Percentiles rank a stretch among this genome's conserved stretches.
Conservation (phyloP, 495 filamentous ascomycete species). For the Aspergillus bertholletiae region DNA sequence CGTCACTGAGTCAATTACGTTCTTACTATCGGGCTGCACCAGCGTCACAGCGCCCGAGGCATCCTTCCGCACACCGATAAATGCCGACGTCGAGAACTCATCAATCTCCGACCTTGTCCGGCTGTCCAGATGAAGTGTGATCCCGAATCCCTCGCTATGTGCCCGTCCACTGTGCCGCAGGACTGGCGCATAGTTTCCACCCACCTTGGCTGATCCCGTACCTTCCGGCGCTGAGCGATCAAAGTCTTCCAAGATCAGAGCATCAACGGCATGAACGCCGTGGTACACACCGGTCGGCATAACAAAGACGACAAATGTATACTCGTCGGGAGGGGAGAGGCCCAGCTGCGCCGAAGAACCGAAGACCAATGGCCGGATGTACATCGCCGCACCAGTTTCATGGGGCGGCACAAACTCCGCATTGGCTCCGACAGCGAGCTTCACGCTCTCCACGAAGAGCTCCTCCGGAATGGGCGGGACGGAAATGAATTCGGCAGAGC, state of each 20-base stretch:
- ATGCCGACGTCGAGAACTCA: slow-evolving; percentile 86
- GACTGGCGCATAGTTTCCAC: slow-evolving; percentile 67
- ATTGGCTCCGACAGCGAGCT: slow-evolving; percentile 76
- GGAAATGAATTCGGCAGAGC: slow-evolving; percentile 72
- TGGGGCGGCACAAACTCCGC: slow-evolving; percentile 86
- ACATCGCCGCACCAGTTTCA: slow-evolving; percentile 81
- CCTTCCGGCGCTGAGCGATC: slow-evolving; percentile 54
- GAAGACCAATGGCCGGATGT: slow-evolving; percentile 83
- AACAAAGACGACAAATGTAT: slow-evolving; percentile 80
- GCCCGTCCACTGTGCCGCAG: slow-evolving; percentile 76
- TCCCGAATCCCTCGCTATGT: slow-evolving; percentile 67
- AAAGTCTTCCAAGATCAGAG: slow-evolving; percentile 67
- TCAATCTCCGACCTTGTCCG: slow-evolving; percentile 74
- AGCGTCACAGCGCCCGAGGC: slow-evolving; percentile 57
- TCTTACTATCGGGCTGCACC: slow-evolving; percentile 74
- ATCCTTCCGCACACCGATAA: slow-evolving; percentile 66
- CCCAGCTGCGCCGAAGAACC: slow-evolving; percentile 78
- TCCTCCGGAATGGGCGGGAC: slow-evolving; percentile 71
- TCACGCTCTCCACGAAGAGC: slow-evolving; percentile 69
- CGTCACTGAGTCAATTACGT: slow-evolving; percentile 81
- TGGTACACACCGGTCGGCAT: slow-evolving; percentile 89
- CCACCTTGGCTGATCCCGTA: slow-evolving; percentile 52
- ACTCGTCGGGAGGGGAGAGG: slow-evolving; percentile 79
- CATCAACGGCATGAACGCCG: slow-evolving; percentile 75
- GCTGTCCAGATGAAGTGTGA: slow-evolving; percentile 85